phyloP scores from a whole-genome alignment of 2,329 filamentous ascomycete genomes.

The Ciborinia camelliae region DNA sequence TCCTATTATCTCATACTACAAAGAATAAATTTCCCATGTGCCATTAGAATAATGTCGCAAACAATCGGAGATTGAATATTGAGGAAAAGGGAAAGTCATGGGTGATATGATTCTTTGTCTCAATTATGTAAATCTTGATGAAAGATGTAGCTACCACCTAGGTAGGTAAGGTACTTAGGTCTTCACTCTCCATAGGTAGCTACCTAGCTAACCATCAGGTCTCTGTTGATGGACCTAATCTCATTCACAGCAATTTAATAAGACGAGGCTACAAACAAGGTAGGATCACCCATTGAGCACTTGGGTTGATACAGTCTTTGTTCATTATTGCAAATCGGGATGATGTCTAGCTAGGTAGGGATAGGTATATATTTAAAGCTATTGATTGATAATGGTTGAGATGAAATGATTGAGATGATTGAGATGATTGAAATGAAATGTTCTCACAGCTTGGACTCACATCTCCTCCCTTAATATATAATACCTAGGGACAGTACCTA shows the following conservation, averaged over 20 bases:
- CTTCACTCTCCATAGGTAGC: not conserved
- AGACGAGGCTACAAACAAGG: not conserved
- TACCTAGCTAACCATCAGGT: too few species aligned
- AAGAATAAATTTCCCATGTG: not conserved
- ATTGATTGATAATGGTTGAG: too few species aligned
- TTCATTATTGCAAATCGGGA: too few species aligned
- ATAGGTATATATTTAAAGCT: too few species aligned
- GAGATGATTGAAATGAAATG: not conserved
- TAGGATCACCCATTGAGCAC: not conserved
- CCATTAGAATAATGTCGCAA: not conserved
- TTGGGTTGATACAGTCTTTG: not conserved
- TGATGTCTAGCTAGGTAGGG: too few species aligned
- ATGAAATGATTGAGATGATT: not conserved
- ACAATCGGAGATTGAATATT: constrained; percentile 9
- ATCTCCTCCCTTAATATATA: not conserved
- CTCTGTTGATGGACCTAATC: too few species aligned
- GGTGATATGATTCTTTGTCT: not conserved
- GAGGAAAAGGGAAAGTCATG: not conserved
- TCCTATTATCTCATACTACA: too few species aligned
- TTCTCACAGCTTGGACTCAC: constrained; percentile 4
- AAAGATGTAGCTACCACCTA: not conserved
- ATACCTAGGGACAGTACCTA: not conserved
- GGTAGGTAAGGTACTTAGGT: too few species aligned
- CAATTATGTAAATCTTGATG: not conserved
- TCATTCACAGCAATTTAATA: not conserved